phyloP scores from a whole-genome alignment of 768 basidiomycete species.

The Gloeopeniophorella convolvens region DNA sequence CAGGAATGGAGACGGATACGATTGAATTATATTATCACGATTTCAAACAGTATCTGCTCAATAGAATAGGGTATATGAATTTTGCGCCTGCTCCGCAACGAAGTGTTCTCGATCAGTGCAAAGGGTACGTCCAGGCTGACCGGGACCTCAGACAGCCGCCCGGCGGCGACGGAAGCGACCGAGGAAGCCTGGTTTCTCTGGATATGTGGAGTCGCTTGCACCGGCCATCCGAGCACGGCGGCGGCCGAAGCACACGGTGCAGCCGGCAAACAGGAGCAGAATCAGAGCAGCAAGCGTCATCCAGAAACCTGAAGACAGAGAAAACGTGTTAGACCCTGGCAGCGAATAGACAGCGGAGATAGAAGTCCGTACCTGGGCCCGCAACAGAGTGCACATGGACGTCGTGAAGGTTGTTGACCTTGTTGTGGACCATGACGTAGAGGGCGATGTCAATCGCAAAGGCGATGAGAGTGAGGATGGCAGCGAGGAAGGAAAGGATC shows the following conservation, averaged over 20 bases:
- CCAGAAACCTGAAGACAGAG: constrained; percentile 13
- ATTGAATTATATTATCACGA: no score
- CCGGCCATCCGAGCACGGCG: constrained; percentile 17
- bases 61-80: no score
- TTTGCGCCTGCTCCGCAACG: no score
- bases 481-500: constrained; percentile 58
- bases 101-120: no score
- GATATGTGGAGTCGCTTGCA: neutral
- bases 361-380: constrained; percentile 50
- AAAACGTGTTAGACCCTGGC: no score
- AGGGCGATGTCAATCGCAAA: constrained; percentile 76
- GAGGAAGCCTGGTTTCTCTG: constrained; percentile 10
- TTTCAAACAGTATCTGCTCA: no score
- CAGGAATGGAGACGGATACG: no score
- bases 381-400: constrained; percentile 44
- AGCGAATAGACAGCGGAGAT: neutral
- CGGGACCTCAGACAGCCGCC: no score
- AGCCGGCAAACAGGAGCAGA: constrained; percentile 14
- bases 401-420: constrained; percentile 44
- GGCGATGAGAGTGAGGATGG: constrained; percentile 59
- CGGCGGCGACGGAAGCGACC: neutral
- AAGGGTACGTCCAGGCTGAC: no score
- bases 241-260: constrained; percentile 10
- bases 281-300: constrained; percentile 14
- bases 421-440: constrained; percentile 51